phyloP scores from a whole-genome alignment of 176 grass and related monocot species.

The Juncus inflexus region DNA sequence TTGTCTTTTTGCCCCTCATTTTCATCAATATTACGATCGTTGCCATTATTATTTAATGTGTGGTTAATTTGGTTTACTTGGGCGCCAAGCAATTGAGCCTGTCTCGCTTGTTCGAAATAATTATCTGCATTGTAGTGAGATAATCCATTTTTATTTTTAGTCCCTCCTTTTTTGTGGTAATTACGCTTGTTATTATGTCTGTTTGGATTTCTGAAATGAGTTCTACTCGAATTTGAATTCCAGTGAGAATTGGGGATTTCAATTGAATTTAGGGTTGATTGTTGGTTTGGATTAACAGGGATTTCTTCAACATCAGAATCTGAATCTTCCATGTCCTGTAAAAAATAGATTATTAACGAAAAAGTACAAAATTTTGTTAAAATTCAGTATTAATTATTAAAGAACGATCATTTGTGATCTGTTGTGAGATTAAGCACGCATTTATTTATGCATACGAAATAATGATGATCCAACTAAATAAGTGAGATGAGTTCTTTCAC shows the following conservation, averaged over 20 bases:
- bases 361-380: not conserved
- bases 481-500: too few species aligned
- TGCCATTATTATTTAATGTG: not conserved
- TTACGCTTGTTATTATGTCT: not conserved
- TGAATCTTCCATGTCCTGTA: constrained; percentile 17
- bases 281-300: constrained; percentile 7
- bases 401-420: too few species aligned
- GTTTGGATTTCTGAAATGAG: constrained; percentile 1
- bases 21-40: not conserved
- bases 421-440: too few species aligned
- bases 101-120: constrained; percentile 24
- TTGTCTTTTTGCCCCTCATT: not conserved
- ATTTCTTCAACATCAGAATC: constrained; percentile 22
- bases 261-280: not conserved
- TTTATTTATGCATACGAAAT: too few species aligned
- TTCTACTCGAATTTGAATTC: constrained; percentile 4
- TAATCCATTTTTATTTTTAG: not conserved
- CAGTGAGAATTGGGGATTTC: constrained; percentile 1
- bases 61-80: not conserved
- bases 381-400: not conserved
- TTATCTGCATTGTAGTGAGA: constrained; percentile 1
- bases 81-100: constrained; percentile 16
- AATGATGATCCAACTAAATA: too few species aligned
- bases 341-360: not conserved
- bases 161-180: not conserved